Evolutionary conservation across 176 grass and related monocot species (phyloP).

Genomic region (Calamus simplicifolius): DNA sequence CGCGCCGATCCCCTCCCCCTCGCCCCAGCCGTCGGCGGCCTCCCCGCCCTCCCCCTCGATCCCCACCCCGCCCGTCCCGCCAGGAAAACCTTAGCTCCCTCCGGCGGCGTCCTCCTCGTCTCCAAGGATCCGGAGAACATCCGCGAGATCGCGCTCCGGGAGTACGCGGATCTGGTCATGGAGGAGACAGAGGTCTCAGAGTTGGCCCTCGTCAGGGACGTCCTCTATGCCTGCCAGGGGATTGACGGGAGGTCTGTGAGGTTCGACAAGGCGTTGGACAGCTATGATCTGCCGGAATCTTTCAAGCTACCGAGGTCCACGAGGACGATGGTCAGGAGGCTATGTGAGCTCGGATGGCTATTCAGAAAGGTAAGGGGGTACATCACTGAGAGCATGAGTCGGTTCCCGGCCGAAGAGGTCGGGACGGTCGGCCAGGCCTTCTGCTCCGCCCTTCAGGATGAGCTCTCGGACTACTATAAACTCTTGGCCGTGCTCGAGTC

Average conservation of each 20-base stretch:
- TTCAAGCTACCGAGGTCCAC: constrained; percentile 76
- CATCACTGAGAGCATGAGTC: constrained; percentile 48
- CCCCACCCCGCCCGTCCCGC: neutral
- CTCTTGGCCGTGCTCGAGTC: constrained; percentile 70
- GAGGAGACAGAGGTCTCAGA: constrained; percentile 80
- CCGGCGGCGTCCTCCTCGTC: constrained; percentile 60
- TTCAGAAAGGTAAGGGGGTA: constrained; percentile 76
- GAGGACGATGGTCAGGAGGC: constrained; percentile 68
- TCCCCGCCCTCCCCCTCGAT: constrained; percentile 17
- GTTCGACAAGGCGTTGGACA: constrained; percentile 44
- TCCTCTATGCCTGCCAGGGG: constrained; percentile 92
- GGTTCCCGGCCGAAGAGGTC: constrained; percentile 45
- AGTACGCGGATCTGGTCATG: constrained; percentile 87
- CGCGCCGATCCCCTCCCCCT: constrained; percentile 15
- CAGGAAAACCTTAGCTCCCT: constrained; percentile 28
- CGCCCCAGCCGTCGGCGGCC: constrained; percentile 19
- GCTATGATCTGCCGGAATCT: constrained; percentile 74
- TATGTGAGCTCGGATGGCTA: constrained; percentile 84
- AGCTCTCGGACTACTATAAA: constrained; percentile 85
- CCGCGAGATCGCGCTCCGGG: constrained; percentile 78
- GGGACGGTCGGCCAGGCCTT: constrained; percentile 79
- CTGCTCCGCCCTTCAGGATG: constrained; percentile 82
- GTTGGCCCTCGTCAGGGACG: constrained; percentile 74
- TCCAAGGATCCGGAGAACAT: constrained; percentile 85
- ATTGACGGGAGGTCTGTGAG: constrained; percentile 80